These are phyloP conservation scores for Vitis vinifera DNA, from an alignment of 164 flowering plant genomes.

Conservation along the genomic window DNA sequence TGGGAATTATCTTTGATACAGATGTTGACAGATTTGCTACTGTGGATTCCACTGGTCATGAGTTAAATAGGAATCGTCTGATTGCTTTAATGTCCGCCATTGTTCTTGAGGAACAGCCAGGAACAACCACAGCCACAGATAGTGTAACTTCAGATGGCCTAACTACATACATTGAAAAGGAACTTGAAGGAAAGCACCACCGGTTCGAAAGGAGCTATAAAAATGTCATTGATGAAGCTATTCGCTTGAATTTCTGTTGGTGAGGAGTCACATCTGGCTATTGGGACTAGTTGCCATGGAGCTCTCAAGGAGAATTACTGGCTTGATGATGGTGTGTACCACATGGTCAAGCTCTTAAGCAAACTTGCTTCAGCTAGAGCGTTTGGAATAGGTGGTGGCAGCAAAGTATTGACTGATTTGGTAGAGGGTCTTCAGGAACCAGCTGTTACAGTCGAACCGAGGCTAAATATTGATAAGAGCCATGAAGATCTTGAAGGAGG, in stretches of 20 bases:
- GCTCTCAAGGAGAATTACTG: slow-evolving; percentile 97
- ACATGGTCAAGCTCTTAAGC: slow-evolving; percentile 93
- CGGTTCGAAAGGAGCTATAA: slow-evolving; percentile 97
- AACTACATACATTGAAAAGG: slow-evolving; percentile 84
- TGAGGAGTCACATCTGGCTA: slow-evolving; percentile 95
- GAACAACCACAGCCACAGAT: slow-evolving; percentile 96
- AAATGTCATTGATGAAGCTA: slow-evolving; percentile 97
- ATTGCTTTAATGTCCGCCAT: slow-evolving; percentile 97
- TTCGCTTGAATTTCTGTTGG: slow-evolving; percentile 93
- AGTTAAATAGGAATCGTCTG: slow-evolving; percentile 84
- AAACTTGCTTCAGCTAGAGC: slow-evolving; percentile 95
- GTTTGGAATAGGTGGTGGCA: slow-evolving; percentile 66
- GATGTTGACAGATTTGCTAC: slow-evolving; percentile 99
- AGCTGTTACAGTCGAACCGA: slow-evolving; percentile 72
- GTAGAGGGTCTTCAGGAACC: slow-evolving; percentile 90
- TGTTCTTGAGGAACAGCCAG: slow-evolving; percentile 94
- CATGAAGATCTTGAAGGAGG: slow-evolving; percentile 88
- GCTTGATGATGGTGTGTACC: slow-evolving; percentile 99
- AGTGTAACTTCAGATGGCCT: slow-evolving; percentile 99
- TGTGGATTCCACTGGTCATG: slow-evolving; percentile 89
- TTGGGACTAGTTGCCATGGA: slow-evolving; percentile 99
- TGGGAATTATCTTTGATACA: slow-evolving; percentile 97
- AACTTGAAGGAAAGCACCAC: slow-evolving; percentile 96
- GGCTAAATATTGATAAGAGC: slow-evolving; percentile 81
- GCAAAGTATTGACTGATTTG: slow-evolving; percentile 87